These are phyloP conservation scores for Kalaharituber pfeilii DNA, from an alignment of 2,329 filamentous ascomycete species.

Conservation along the genomic window DNA sequence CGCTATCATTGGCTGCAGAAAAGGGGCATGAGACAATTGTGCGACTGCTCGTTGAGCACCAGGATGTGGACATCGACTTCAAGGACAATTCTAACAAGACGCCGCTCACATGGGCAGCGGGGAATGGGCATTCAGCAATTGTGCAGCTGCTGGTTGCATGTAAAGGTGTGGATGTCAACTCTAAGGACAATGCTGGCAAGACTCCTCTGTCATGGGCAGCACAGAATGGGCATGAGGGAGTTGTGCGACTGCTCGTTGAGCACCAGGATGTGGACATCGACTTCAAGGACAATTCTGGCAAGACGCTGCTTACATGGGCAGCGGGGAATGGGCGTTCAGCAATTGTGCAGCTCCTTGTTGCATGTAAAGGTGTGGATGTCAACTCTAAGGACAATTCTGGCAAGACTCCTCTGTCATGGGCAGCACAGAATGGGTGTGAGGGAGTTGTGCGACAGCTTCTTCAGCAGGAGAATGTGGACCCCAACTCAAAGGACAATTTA, in stretches of 20 bases:
- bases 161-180: not conserved
- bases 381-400: not conserved
- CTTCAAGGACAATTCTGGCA: not conserved
- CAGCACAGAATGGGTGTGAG: not conserved
- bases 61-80: not conserved
- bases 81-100: not conserved
- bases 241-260: not conserved
- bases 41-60: not conserved
- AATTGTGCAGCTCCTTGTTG: not conserved
- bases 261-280: not conserved
- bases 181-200: not conserved
- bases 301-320: not conserved
- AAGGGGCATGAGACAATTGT: not conserved
- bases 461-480: too few species aligned
- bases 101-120: not conserved
- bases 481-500: constrained; percentile 3
- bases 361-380: not conserved
- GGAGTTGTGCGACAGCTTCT: not conserved
- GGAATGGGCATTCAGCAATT: not conserved
- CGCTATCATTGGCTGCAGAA: not conserved
- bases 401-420: not conserved
- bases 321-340: not conserved
- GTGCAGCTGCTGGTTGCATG: not conserved
- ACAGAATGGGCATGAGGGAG: not conserved
- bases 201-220: not conserved